These are phyloP conservation scores for Penicillium palitans DNA, from an alignment of 2,329 filamentous ascomycete species.

Conservation along the genomic window DNA sequence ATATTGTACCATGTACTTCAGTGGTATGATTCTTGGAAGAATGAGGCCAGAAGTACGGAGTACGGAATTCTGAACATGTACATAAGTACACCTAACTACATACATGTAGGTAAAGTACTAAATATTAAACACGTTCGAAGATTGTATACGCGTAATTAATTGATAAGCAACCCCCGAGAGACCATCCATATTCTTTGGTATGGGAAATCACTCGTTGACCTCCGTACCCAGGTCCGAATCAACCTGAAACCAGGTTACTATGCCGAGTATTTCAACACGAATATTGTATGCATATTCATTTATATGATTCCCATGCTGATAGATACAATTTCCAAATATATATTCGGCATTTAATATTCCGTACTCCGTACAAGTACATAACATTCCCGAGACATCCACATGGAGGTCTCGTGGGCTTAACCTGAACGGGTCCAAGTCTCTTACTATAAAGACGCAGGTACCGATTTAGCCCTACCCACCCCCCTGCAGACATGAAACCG, in stretches of 20 bases:
- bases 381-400: slow-evolving; percentile 19
- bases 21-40: background rate
- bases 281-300: background rate
- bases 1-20: background rate
- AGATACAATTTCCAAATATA: background rate
- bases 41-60: background rate
- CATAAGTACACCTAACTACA: background rate
- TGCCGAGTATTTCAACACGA: background rate
- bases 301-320: background rate
- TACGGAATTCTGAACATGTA: background rate
- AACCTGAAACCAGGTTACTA: slow-evolving; percentile 15
- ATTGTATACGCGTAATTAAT: background rate
- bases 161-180: background rate
- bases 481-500: slow-evolving; percentile 8
- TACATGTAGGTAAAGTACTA: too few relatives aligned
- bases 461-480: background rate
- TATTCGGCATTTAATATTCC: background rate
- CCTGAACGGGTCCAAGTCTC: slow-evolving; percentile 6
- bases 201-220: background rate
- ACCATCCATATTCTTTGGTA: background rate
- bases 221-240: slow-evolving; percentile 2
- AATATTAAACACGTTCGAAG: too few relatives aligned
- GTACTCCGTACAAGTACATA: too few relatives aligned
- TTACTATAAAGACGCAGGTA: slow-evolving; percentile 25
- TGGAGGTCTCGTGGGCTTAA: slow-evolving; percentile 28